These are phyloP conservation scores for Populus euphratica DNA, from an alignment of 345 rosid species.

Conservation along the genomic window DNA sequence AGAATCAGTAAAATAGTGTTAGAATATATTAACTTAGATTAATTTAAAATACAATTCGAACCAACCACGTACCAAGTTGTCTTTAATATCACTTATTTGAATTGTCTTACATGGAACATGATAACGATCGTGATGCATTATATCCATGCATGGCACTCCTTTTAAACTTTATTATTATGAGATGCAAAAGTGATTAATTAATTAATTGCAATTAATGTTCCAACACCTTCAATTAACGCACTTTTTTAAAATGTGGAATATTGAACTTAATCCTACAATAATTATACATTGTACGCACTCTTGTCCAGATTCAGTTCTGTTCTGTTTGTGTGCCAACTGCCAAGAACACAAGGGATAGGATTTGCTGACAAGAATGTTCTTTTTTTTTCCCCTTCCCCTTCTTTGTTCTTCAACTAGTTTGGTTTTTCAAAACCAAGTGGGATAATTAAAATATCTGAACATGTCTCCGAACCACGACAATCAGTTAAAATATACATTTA, in stretches of 20 bases:
- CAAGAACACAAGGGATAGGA: not conserved
- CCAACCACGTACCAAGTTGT: no score
- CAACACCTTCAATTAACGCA: not conserved
- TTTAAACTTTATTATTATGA: not conserved
- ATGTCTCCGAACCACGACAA: not conserved
- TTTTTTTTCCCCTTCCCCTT: not conserved
- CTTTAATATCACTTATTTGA: no score
- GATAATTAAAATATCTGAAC: not conserved
- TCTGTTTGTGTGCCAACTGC: not conserved
- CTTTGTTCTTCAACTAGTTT: not conserved
- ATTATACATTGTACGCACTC: not conserved
- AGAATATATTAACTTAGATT: no score
- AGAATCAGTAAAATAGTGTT: not conserved
- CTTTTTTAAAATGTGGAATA: not conserved
- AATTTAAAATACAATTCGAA: no score
- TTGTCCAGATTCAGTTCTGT: not conserved
- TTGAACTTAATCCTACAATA: not conserved
- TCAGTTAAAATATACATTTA: not conserved
- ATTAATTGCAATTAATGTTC: not conserved
- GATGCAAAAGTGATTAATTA: not conserved
- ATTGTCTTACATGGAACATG: not conserved
- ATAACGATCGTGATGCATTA: not conserved
- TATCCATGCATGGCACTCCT: not conserved
- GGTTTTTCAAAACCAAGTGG: not conserved
- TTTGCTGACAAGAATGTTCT: not conserved